Evolutionary conservation across 345 rosid genomes (phyloP), one percentile per base, ranked within the genome.

Genomic region (Aethionema arabicum): DNA sequence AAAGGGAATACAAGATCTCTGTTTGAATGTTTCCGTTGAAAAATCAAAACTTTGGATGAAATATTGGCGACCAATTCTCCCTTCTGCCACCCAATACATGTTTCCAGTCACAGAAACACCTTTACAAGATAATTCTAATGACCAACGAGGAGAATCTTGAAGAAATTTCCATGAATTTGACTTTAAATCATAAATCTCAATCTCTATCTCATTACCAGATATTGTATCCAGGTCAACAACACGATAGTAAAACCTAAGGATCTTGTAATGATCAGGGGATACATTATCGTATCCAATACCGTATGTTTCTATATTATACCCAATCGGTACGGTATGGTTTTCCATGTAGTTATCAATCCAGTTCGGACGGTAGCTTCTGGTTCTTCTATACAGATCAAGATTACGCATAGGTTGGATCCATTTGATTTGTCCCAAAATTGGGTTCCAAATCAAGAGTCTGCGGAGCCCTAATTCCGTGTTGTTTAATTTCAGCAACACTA

Each of bases 281-380:
- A 7, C 15, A 42, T 56, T 56, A 29, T 33, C 57, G 41, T 33
- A 14, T n/a, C 61, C 61, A 40, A 55, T 30, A 49, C 53, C 53
- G 4, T 10, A 30, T 3, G 3, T 8, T 10, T 29, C 53, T 21
- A 1, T 21, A 21, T 21, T 63, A 29, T 33, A 30, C 4, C 59
- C 49, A 30, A 21, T 21, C 27, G 2, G 12, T 49, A 49, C 27
- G 27, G 1, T 21, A 21, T 2, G 27, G 27, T 2, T 2, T 21
- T 21, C 27, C 2, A 1, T 21, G 2, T 21, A 21, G 27, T 21
- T 1, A 21, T 1, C 27, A 21, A 21, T 21, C 27, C 27, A 21
- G 27, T 21, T 1, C 1, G 2, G 2, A 21, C 27, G 2, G 27
- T 21, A 21, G 27, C 27, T 21, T 21, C 2, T 21, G 27, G n/a